A percentile compares a stretch with the other conserved stretches of the same genome.
phyloP scores from a whole-genome alignment of 1,139 yeast species.

The Blastobotrys serpentis region DNA sequence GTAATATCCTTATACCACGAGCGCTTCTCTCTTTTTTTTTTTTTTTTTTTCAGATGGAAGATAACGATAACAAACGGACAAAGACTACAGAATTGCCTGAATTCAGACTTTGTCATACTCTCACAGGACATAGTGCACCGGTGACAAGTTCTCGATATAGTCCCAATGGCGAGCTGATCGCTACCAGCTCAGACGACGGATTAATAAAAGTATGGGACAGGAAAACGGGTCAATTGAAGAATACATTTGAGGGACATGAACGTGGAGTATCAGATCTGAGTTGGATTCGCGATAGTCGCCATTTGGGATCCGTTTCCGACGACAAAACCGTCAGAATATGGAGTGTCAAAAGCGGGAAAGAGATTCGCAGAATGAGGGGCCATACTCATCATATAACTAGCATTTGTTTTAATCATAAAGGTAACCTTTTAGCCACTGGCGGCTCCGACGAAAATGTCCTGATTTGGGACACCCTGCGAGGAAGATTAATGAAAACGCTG shows the following conservation, averaged over 20 bases:
- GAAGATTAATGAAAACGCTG: conserved; percentile 69
- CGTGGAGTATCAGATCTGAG: conserved; percentile 67
- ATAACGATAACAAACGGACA: background rate
- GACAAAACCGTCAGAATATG: conserved; percentile 79
- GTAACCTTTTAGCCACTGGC: conserved; percentile 77
- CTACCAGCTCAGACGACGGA: conserved; percentile 52
- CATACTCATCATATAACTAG: conserved; percentile 86
- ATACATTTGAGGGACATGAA: conserved; percentile 58
- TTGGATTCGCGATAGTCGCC: conserved; percentile 74
- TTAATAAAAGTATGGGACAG: conserved; percentile 47
- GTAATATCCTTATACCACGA: no score
- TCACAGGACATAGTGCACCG: conserved; percentile 12
- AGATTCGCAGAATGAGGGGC: conserved; percentile 56
- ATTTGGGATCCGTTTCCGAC: conserved; percentile 83
- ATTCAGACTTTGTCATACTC: conserved; percentile 4
- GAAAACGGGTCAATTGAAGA: conserved; percentile 36
- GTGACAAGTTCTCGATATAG: conserved; percentile 20
- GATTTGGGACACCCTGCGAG: conserved; percentile 81
- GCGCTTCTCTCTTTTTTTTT: no score
- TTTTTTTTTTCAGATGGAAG: no score
- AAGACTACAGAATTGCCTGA: background rate
- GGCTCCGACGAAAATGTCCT: conserved; percentile 89
- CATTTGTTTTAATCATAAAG: conserved; percentile 67
- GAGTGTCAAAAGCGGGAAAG: conserved; percentile 45
- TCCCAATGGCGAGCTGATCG: conserved; percentile 63